Conservation (phyloP, 192 early-diverging fungal genomes). For the Phycomyces nitens region DNA sequence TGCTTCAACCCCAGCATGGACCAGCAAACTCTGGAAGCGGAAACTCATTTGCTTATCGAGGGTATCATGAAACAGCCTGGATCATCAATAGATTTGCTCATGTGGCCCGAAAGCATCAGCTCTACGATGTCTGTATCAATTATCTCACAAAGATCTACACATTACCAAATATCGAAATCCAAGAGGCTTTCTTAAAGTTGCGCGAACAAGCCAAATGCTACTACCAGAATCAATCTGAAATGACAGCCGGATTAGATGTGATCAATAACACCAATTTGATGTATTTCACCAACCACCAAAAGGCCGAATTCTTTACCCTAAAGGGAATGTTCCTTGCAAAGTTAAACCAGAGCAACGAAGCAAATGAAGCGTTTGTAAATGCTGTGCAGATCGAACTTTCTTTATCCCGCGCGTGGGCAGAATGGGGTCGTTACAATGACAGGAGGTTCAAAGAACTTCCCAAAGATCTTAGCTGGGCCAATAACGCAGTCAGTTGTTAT, state of each 20-base stretch:
- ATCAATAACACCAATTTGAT: constrained; percentile 99
- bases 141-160: constrained; percentile 96
- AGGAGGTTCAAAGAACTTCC: constrained; percentile 83
- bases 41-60: constrained; percentile 91
- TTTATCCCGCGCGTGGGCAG: constrained; percentile 94
- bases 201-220: constrained; percentile 98
- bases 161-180: constrained; percentile 99
- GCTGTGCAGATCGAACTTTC: constrained; percentile 86
- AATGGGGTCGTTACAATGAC: constrained; percentile 95
- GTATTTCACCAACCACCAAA: constrained; percentile 89
- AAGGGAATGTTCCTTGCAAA: constrained; percentile 95
- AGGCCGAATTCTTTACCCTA: constrained; percentile 96
- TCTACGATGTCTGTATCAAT: constrained; percentile 90
- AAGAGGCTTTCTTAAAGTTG: constrained; percentile 96
- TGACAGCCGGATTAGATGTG: constrained; percentile 90
- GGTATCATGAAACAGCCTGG: constrained; percentile 99
- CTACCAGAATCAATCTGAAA: constrained; percentile 83
- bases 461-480: constrained; percentile 75
- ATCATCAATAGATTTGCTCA: constrained; percentile 99
- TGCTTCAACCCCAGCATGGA: constrained; percentile 37
- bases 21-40: constrained; percentile 51
- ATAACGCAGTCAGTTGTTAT: constrained; percentile 92
- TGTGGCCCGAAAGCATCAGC: constrained; percentile 91
- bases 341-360: constrained; percentile 80
- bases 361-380: constrained; percentile 84